Base-by-base conservation (phyloP, 2,329 filamentous ascomycete species). In the Botrytis pseudocinerea region DNA sequence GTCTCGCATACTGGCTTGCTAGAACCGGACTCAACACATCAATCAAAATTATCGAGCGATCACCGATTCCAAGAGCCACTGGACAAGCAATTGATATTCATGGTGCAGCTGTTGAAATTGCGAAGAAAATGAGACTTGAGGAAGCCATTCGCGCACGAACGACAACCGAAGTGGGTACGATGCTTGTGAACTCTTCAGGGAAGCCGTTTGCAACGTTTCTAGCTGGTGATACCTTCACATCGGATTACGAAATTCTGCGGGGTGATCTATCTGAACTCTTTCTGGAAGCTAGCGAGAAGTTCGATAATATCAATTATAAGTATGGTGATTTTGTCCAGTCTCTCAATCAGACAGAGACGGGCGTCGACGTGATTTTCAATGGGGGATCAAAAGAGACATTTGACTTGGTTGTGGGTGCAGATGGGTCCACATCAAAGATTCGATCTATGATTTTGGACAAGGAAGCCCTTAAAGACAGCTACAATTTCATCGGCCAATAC, bases 11-110 rank as follows among this genome's bases (percentile, higher is more conserved):
- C 78, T 86, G 85, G 80, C 83, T 89, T 40, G 80, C 85, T 4
- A 81, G 80, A 54, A 74, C 80, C 32, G 59, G 69, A 28, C 59
- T 48, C n/a, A 80, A 82, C 59, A 79, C 82, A 71, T 74, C 77
- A 42, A 78, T 85, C 64, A 82, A 82, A 1, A 73, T 85, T 40
- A 77, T 85, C 40, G 85, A 86, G 75, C 82, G 75, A 81, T 84
- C 7, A 81, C 76, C 60, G 76, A 81, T 10, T 61, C 79, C 88
- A 0, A 84, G 87, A 2, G 79, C 83, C 2, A 82, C 82, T 0
- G 88, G 88, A 0, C 83, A 85, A 12, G 87, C 88, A 59, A 79
- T 90, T 42, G 88, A 90, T 76, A 81, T 90, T 4, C 84, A 85
- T 82, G 81, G 80, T 22, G 77, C 77, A 1, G 82, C 82, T 1